Evolutionary conservation across 169 alveolate species (phyloP), one percentile per base, ranked within the genome.

Genomic region (Plasmodium cynomolgi): DNA sequence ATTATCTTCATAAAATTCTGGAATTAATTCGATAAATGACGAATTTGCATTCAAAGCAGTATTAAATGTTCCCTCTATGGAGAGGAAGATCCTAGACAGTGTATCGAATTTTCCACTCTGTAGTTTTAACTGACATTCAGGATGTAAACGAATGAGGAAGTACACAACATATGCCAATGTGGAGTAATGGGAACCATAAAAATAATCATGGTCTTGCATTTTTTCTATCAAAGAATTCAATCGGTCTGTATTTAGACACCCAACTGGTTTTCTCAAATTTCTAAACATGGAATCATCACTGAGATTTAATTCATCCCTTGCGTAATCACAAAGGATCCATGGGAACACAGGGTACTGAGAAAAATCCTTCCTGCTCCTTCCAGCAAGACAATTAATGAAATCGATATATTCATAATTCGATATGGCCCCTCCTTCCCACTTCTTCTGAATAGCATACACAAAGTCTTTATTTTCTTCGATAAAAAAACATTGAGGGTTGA

Each of bases 281-380:
- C 99, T 96, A 95, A 93, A 98, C 44, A 93, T 92, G 1, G 92
- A 79, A 6, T 96, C 96, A 73, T 97, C 97, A 75, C 44, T 74
- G 68, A 97, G 81, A 62, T 96, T 96, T 11, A 97, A 82, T n/a
- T 58, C 71, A 17, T 93, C 83, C 17, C 98, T 94, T 20, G 56
- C 91, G 93, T 98, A 98, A 84, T 98, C 98, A 15, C 96, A 86
- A 2, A 98, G 80, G 17, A 99, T 96, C 99, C 99, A 99, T 3
- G 99, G 99, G 91, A 98, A 98, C 4, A 99, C 97, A 8, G 99
- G 99, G 93, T 99, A 99, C 82, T 99, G 99, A 4, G 99, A 97
- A 82, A 99, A 96, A 94, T 99, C 99, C 72, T 98, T 97, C 83
- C 96, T 96, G 58, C 99, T 96, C 75, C 99, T 95, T 44, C 99